Percentiles rank a stretch among this genome's conserved stretches.
Evolutionary conservation across 495 filamentous ascomycete genomes (phyloP).

Genomic region (Neurospora sp.): DNA sequence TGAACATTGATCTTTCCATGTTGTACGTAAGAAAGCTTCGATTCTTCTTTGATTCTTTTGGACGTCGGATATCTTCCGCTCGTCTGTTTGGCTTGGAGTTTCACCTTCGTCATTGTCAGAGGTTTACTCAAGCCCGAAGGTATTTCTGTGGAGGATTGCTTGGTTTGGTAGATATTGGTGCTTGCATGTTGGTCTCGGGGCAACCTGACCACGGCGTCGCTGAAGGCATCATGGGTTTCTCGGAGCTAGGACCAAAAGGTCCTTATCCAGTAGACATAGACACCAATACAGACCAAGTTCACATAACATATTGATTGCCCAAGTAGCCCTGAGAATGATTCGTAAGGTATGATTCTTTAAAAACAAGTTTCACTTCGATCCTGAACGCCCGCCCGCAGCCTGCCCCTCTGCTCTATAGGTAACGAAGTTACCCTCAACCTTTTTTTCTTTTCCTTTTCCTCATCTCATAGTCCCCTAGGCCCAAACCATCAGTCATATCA

Average conservation of each 20-base stretch:
- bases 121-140: neutral
- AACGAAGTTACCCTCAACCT: neutral
- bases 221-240: neutral
- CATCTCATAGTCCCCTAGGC: neutral
- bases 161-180: neutral
- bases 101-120: neutral
- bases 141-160: neutral
- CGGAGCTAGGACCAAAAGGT: neutral
- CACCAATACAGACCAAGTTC: neutral
- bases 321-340: neutral
- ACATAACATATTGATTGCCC: neutral
- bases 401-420: neutral
- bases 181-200: neutral
- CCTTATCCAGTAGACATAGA: neutral
- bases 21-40: neutral
- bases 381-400: neutral
- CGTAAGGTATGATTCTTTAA: neutral
- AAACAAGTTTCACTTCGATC: neutral
- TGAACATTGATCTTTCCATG: neutral
- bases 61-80: neutral
- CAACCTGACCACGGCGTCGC: neutral
- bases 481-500: neutral
- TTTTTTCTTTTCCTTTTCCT: neutral
- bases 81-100: neutral
- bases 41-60: neutral